phyloP scores from a whole-genome alignment of 106 monocot genomes.

The Narthecium ossifragum region DNA sequence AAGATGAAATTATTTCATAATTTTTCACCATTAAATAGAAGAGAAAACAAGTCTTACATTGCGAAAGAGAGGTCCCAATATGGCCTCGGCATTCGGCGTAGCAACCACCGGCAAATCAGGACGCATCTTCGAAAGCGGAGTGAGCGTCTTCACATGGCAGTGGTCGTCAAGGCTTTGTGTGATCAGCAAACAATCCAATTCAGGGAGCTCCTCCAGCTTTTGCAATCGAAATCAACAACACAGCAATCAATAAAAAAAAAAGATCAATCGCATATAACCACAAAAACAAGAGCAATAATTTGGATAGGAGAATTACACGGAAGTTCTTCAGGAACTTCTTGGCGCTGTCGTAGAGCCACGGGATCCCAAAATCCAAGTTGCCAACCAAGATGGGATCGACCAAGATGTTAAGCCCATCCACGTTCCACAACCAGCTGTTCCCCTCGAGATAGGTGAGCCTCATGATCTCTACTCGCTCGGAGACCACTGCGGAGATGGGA shows the following conservation, averaged over 20 bases:
- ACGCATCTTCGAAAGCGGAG: constrained; percentile 45
- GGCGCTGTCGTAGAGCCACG: constrained; percentile 77
- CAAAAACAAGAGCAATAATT: constrained; percentile 1
- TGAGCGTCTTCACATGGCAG: constrained; percentile 84
- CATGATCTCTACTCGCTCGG: constrained; percentile 6
- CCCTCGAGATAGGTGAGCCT: constrained; percentile 66
- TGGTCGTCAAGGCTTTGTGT: constrained; percentile 93
- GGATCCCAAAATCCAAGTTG: constrained; percentile 84
- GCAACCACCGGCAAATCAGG: constrained; percentile 63
- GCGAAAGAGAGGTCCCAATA: constrained; percentile 46
- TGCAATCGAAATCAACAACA: too few relatives aligned
- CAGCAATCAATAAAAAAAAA: constrained; percentile 4
- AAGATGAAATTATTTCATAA: too few relatives aligned
- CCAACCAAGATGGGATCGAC: constrained; percentile 92
- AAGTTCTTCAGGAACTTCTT: constrained; percentile 65
- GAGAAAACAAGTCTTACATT: constrained; percentile 34
- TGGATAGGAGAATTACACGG: constrained; percentile 19
- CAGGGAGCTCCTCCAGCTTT: constrained; percentile 78
- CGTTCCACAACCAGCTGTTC: constrained; percentile 92
- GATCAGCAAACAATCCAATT: constrained; percentile 76
- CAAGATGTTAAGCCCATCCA: constrained; percentile 51
- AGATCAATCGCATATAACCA: background rate
- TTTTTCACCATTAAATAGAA: too few relatives aligned
- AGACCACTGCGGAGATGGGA: background rate
- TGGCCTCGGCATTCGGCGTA: constrained; percentile 73